Conservation (phyloP, 148 eudicot species). For the Camellia granthamiana region DNA sequence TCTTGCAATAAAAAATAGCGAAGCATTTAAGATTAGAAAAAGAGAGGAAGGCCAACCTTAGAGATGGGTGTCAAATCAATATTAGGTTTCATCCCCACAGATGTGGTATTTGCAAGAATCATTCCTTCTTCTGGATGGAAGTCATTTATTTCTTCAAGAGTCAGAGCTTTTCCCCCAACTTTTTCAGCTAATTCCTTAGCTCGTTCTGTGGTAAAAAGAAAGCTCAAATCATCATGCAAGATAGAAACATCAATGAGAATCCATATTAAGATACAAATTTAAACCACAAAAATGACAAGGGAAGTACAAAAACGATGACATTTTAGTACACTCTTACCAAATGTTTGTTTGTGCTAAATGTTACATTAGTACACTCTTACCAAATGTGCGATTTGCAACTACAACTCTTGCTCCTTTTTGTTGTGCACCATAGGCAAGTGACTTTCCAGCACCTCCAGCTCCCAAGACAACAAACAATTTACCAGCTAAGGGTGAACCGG, state of each 20-base stretch:
- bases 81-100: constrained; percentile 80
- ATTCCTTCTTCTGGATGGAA: constrained; percentile 68
- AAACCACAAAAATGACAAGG: background rate
- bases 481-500: constrained; percentile 64
- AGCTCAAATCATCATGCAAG: background rate
- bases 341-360: too few relatives aligned
- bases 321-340: too few relatives aligned
- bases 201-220: constrained; percentile 34
- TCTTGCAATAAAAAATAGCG: background rate
- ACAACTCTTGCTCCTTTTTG: constrained; percentile 78
- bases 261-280: background rate
- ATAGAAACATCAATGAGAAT: background rate
- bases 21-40: background rate
- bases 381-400: constrained; percentile 73
- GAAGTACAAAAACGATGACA: background rate
- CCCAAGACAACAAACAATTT: constrained; percentile 74
- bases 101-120: constrained; percentile 83
- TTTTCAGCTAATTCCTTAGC: constrained; percentile 61
- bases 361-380: constrained; percentile 21
- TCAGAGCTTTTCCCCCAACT: constrained; percentile 61
- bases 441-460: constrained; percentile 92
- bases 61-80: constrained; percentile 55
- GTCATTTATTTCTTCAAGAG: constrained; percentile 45
- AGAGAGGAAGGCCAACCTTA: constrained; percentile 41
- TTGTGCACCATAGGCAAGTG: constrained; percentile 82